These are phyloP conservation scores for Leccinum variicolor DNA, from an alignment of 768 basidiomycete species.

Conservation along the genomic window DNA sequence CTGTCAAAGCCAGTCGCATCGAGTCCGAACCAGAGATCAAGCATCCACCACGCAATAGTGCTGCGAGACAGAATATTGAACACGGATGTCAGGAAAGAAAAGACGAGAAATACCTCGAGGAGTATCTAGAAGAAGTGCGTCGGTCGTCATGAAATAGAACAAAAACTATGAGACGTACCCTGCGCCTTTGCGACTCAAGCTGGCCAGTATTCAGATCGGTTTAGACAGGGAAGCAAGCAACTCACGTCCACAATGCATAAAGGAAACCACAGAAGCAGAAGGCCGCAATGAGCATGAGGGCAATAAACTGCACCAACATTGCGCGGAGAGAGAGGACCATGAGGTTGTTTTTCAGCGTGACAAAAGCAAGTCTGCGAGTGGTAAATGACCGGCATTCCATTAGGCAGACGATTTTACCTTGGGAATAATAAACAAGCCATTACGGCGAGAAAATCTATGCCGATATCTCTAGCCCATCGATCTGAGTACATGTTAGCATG, in stretches of 20 bases:
- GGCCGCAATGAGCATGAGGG: conserved; percentile 80
- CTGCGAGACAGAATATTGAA: conserved; percentile 25
- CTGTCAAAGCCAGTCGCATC: conserved; percentile 87
- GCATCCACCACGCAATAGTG: conserved; percentile 91
- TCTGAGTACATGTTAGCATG: conserved; percentile 35
- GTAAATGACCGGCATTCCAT: neutral
- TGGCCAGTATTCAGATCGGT: conserved; percentile 26
- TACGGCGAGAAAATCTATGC: conserved; percentile 81
- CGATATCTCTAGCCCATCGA: conserved; percentile 62
- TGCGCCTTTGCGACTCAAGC: conserved; percentile 59
- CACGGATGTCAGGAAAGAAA: neutral
- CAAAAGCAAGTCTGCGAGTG: conserved; percentile 78
- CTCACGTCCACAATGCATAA: conserved; percentile 92
- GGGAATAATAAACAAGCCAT: conserved; percentile 92
- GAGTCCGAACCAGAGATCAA: conserved; percentile 92
- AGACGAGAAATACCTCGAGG: conserved; percentile 32
- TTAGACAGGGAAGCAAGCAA: conserved; percentile 17
- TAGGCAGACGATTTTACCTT: conserved; percentile 42
- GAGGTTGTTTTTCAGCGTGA: conserved; percentile 76
- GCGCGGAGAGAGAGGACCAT: conserved; percentile 84
- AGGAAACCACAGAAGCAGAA: conserved; percentile 93
- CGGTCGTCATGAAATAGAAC: neutral
- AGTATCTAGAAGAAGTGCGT: conserved; percentile 24
- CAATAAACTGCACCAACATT: conserved; percentile 87
- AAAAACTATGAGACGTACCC: conserved; percentile 37